phyloP scores from a whole-genome alignment of 2,329 filamentous ascomycete genomes.

The Fusarium hostae region DNA sequence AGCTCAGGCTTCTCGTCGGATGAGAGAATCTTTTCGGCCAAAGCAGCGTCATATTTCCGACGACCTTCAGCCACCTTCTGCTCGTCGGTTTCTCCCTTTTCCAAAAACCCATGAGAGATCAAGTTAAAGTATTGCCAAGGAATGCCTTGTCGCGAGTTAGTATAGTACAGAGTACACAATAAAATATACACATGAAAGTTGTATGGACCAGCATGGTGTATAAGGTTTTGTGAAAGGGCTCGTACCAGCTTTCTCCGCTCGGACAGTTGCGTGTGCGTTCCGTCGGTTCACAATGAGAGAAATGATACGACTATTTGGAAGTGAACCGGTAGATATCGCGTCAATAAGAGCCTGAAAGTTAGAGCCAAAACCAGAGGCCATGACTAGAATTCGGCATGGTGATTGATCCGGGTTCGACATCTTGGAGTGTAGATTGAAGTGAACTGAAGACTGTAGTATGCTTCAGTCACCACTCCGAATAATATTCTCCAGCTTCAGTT shows the following conservation, averaged over 20 bases:
- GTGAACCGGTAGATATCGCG: constrained; percentile 53
- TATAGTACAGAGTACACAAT: not conserved
- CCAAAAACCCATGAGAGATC: constrained; percentile 68
- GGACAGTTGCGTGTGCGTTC: constrained; percentile 57
- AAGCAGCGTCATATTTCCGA: constrained; percentile 78
- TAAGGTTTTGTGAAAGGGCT: not conserved
- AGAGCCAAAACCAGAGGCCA: constrained; percentile 79
- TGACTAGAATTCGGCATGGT: constrained; percentile 68
- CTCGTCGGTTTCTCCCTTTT: constrained; percentile 69
- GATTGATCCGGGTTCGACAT: constrained; percentile 22
- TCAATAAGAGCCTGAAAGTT: constrained; percentile 82
- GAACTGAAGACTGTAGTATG: not conserved
- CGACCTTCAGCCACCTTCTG: constrained; percentile 66
- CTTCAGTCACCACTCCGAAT: not conserved
- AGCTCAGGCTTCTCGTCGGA: constrained; percentile 72
- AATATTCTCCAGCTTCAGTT: constrained; percentile 1
- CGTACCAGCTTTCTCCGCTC: constrained; percentile 58
- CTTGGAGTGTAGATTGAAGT: not conserved
- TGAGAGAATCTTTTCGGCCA: constrained; percentile 70
- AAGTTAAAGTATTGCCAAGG: constrained; percentile 77
- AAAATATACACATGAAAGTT: not conserved
- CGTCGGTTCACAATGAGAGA: constrained; percentile 61
- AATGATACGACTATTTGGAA: constrained; percentile 58
- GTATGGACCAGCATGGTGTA: not conserved
- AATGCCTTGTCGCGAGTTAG: constrained; percentile 51